phyloP scores from a whole-genome alignment of 2,329 filamentous ascomycete genomes.

The Diaporthe batatas region DNA sequence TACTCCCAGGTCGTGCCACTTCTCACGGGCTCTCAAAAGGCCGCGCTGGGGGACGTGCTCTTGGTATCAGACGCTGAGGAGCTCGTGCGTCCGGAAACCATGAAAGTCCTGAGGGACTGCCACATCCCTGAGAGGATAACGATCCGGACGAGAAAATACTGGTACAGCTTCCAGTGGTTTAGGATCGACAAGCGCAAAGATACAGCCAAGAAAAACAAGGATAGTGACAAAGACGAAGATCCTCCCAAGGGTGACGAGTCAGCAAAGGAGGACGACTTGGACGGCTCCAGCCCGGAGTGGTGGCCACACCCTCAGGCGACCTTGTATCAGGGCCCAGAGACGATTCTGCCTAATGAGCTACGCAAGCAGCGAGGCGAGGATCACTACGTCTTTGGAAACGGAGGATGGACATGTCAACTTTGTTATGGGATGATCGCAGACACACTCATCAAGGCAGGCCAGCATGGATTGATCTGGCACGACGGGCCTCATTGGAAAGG shows the following conservation, averaged over 20 bases:
- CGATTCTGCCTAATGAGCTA: conserved; percentile 57
- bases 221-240: neutral
- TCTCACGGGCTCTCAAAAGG: conserved; percentile 50
- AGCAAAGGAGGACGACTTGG: neutral
- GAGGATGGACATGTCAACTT: conserved; percentile 61
- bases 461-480: conserved; percentile 60
- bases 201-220: neutral
- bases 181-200: conserved; percentile 42
- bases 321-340: conserved; percentile 53
- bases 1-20: conserved; percentile 55
- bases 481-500: conserved; percentile 58
- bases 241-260: neutral
- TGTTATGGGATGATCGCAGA: conserved; percentile 59
- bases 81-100: conserved; percentile 54
- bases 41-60: conserved; percentile 55
- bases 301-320: conserved; percentile 63
- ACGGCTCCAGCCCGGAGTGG: conserved; percentile 45
- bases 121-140: conserved; percentile 51
- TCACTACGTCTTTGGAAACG: conserved; percentile 54
- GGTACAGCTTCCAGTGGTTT: conserved; percentile 56
- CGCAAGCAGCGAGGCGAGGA: conserved; percentile 48
- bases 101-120: conserved; percentile 53
- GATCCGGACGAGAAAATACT: conserved; percentile 53
- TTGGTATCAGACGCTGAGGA: conserved; percentile 62
- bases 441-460: conserved; percentile 50